Evolutionary conservation across 1,284 basidiomycete genomes (phyloP).

Genomic region (Rhodotorula sp.): DNA sequence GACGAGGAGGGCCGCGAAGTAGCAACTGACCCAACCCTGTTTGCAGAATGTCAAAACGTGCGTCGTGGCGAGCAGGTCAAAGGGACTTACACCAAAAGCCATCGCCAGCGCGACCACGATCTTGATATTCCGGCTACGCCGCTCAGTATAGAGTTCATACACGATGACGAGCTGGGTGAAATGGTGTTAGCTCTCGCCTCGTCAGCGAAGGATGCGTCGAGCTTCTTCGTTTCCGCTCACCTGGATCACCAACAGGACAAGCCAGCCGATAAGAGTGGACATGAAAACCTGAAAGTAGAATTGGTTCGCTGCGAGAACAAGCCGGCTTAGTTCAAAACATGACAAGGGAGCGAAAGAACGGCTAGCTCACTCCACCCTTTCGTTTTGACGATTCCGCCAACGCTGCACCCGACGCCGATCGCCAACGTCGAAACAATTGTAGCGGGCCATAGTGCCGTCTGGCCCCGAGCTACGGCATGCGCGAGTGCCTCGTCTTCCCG

Average conservation of each 20-base stretch:
- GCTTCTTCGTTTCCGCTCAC: background rate
- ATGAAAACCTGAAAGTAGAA: background rate
- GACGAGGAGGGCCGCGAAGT: background rate
- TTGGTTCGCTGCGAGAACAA: background rate
- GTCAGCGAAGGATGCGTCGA: background rate
- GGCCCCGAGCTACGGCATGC: background rate
- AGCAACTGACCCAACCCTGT: constrained; percentile 13
- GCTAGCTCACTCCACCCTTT: background rate
- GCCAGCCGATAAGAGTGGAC: background rate
- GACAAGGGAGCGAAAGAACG: background rate
- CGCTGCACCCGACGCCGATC: background rate
- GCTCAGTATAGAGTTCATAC: background rate
- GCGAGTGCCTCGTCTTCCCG: no score
- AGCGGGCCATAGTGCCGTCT: background rate
- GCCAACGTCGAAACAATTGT: background rate
- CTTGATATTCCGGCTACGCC: background rate
- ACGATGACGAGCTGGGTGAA: background rate
- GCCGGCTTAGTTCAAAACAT: background rate
- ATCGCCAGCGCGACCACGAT: background rate
- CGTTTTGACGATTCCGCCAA: background rate
- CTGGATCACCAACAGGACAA: background rate
- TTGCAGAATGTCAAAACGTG: no score
- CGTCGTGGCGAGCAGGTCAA: background rate
- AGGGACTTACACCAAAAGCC: background rate
- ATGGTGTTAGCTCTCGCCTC: background rate